Evolutionary conservation across 148 eudicot species (phyloP), one percentile per base, ranked within the genome.

Genomic region (Diospyros kaki): DNA sequence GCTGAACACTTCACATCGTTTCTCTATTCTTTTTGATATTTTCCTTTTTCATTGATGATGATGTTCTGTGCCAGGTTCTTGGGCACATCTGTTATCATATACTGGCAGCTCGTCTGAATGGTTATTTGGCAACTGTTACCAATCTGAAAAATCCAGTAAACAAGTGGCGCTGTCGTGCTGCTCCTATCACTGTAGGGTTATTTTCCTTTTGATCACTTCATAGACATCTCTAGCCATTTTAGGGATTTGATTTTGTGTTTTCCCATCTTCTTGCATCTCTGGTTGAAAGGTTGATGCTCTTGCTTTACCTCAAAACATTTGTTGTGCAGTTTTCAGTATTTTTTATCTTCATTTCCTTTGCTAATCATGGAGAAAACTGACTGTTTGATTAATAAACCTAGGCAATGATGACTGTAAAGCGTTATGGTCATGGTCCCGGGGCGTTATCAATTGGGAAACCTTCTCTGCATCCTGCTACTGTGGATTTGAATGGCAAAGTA

Each of bases 131-230:
- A 71, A 90, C 99, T 72, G 78, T 91, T 70, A 95, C 93, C 46
- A 95, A 95, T 86, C 84, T 95, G 53, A 95, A 95, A 84, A 87
- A 85, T 75, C 97, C 97, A 17, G 85, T 82, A 14, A 90, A 93
- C 78, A 91, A 91, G 87, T 95, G 99, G 99, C 88, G 87, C 42
- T 95, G 99, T 83, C 98, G 98, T 70, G 99, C 99, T 72, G 97
- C 99, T 82, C 99, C 99, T 28, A 87, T 93, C 65, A 89, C 99
- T 28, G 99, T 95, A 88, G 46, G 86, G 58, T 65, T 64, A 66
- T 38, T 52, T 14, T 76, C 38, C 69, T n/a, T 7, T 52, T 74
- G 1, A n/a, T 74, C 9, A 11, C 13, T 56, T 55, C 18, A 41
- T 58, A 71, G 51, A 46, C 40, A 56, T 72, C 54, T 72, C 67